Conservation (phyloP, 1,284 basidiomycete species). For the Leucoagaricus sp. region DNA sequence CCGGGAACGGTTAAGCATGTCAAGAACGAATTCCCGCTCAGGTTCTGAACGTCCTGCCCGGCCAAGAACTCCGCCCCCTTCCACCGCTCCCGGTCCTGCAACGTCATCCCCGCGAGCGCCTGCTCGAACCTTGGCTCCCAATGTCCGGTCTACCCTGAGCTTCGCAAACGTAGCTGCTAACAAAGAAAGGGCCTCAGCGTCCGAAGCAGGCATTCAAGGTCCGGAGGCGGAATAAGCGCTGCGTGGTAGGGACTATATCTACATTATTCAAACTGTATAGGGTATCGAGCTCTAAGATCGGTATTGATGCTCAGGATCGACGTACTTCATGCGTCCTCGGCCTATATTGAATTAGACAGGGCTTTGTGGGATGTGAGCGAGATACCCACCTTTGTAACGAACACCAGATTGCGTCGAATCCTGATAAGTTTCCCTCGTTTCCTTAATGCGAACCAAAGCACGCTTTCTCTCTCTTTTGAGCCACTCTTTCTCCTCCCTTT, state of each 20-base stretch:
- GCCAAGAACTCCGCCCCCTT: conserved; percentile 34
- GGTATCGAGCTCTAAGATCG: not conserved
- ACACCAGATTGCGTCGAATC: conserved; percentile 45
- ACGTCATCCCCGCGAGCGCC: conserved; percentile 31
- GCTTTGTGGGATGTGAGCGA: not conserved
- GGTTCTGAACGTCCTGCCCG: conserved; percentile 52
- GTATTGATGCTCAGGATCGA: conserved; percentile 50
- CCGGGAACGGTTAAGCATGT: conserved; percentile 68
- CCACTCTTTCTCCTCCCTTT: conserved; percentile 69
- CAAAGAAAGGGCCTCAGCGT: conserved; percentile 25
- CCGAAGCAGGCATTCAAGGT: not conserved
- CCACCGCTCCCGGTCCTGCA: conserved; percentile 35
- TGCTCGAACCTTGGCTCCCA: conserved; percentile 34
- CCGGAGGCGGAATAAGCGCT: not conserved
- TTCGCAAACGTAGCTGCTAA: conserved; percentile 67
- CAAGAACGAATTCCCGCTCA: conserved; percentile 68
- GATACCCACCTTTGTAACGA: conserved; percentile 61
- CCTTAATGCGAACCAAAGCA: conserved; percentile 53
- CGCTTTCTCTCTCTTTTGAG: conserved; percentile 45
- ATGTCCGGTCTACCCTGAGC: conserved; percentile 65
- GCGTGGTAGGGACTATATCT: not conserved
- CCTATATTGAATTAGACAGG: conserved; percentile 33
- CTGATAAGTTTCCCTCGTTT: conserved; percentile 37
- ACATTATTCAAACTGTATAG: not conserved
- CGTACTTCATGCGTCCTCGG: conserved; percentile 66